Base-by-base conservation (phyloP, 2,329 filamentous ascomycete genomes). In the Monilinia laxa region DNA sequence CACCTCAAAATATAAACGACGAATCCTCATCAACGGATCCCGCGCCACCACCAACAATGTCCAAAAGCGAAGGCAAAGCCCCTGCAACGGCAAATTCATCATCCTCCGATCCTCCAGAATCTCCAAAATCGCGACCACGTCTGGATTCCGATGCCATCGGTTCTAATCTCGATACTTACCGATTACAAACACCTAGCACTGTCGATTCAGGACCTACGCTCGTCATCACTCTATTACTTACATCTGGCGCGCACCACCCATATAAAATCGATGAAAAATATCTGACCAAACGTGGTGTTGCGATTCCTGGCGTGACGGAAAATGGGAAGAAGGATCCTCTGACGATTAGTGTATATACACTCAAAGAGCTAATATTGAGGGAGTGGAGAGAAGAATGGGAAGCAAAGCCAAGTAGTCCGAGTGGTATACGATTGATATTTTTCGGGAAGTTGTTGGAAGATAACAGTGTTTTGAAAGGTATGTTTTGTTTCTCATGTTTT, bases 341-440 rank as follows among this genome's bases (percentile, higher is more conserved):
- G 76, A 91, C 89, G 76, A 92, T 98, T 79, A 96, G 91, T 72
- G 90, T 97, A 62, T 97, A 97, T 77, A 96, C 92, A 3, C 81
- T 98, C 71, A 97, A 97, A 79, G 93, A 97, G 80, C 81, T 97
- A 75, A 97, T 98, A 76, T 85, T 95, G 81, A 85, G 92, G 73
- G 93, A 97, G 77, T 98, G 94, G 94, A 85, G 92, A 72, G 89
- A 88, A 73, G 92, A 97, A 76, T 97, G 94, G 94, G 93, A 97
- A 74, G 81, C 88, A 20, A 89, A 91, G 75, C 94, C 94, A 1
- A 87, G 90, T 35, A 95, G 91, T 75, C 93, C 94, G 14, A 94
- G 89, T 75, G 91, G 90, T 69, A 98, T 98, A 81, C 85, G 94
- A 62, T 80, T 98, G 73, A 97, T 98, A 75, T 91, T 92, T 70